Evolutionary conservation across 768 basidiomycete genomes (phyloP).

Genomic region (Tylopilus intermedius): DNA sequence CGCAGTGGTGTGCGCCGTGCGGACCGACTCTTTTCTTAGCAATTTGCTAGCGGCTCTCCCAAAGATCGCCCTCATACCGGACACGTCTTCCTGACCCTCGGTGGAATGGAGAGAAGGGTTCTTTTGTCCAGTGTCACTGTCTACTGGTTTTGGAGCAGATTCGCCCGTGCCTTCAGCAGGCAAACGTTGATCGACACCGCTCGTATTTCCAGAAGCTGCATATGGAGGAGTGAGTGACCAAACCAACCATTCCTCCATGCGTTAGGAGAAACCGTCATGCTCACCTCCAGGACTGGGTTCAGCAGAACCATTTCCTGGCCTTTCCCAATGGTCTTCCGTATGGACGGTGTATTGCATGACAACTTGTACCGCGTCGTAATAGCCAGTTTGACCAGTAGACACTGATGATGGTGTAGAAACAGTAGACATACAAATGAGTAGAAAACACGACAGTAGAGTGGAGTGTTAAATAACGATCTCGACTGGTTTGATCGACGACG

Average conservation of each 20-base stretch:
- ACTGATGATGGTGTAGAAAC: slow-evolving; percentile 16
- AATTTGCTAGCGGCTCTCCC: background rate
- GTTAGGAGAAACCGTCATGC: background rate
- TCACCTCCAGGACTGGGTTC: slow-evolving; percentile 1
- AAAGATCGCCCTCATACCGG: background rate
- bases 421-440: slow-evolving; percentile 11
- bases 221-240: background rate
- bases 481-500: slow-evolving; percentile 14
- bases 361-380: slow-evolving; percentile 41
- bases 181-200: background rate
- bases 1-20: slow-evolving; percentile 15
- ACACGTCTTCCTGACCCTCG: slow-evolving; percentile 1
- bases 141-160: background rate
- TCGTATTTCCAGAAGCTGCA: background rate
- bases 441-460: background rate
- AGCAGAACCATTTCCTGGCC: background rate
- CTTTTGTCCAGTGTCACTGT: background rate
- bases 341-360: slow-evolving; percentile 23
- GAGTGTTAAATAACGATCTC: slow-evolving; percentile 22
- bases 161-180: background rate
- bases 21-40: slow-evolving; percentile 21
- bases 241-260: background rate
- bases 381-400: slow-evolving; percentile 34
- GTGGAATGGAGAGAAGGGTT: slow-evolving; percentile 18
- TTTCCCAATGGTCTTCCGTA: background rate